These are phyloP conservation scores for Fusarium succisae DNA, from an alignment of 2,329 filamentous ascomycete species.

Conservation along the genomic window DNA sequence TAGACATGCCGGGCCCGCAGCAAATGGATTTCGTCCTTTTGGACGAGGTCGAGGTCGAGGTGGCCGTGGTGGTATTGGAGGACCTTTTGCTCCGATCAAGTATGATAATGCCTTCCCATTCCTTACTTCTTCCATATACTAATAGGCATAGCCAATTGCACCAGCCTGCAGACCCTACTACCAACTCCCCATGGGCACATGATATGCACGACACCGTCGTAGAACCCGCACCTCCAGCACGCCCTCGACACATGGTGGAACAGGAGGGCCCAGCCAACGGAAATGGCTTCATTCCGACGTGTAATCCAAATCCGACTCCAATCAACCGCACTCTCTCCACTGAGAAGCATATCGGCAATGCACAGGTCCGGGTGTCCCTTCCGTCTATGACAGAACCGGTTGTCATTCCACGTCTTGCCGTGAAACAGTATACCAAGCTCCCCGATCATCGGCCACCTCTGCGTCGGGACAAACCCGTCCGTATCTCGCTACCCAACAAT, in stretches of 20 bases:
- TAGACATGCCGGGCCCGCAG: slow-evolving; percentile 77
- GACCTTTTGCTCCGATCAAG: slow-evolving; percentile 69
- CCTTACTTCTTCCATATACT: slow-evolving; percentile 30
- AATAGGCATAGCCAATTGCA: slow-evolving; percentile 51
- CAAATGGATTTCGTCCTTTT: slow-evolving; percentile 80
- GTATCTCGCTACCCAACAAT: slow-evolving; percentile 85
- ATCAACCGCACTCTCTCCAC: slow-evolving; percentile 84
- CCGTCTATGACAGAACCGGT: slow-evolving; percentile 78
- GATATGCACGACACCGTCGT: slow-evolving; percentile 86
- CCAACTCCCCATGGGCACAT: slow-evolving; percentile 85
- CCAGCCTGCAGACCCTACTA: slow-evolving; percentile 67
- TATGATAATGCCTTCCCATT: slow-evolving; percentile 55
- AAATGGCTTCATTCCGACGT: slow-evolving; percentile 64
- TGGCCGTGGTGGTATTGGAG: slow-evolving; percentile 67
- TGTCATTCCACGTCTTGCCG: slow-evolving; percentile 77
- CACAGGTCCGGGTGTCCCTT: slow-evolving; percentile 83
- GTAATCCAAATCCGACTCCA: slow-evolving; percentile 67
- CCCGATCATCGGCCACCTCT: slow-evolving; percentile 94
- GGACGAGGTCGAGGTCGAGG: slow-evolving; percentile 72
- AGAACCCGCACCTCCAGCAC: slow-evolving; percentile 53
- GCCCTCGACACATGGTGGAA: slow-evolving; percentile 54
- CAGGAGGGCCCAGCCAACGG: slow-evolving; percentile 64
- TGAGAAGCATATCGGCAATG: slow-evolving; percentile 84
- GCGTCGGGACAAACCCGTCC: slow-evolving; percentile 93
- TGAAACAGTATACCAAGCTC: slow-evolving; percentile 92